These are phyloP conservation scores for Alisma plantagoaquatica DNA, from an alignment of 106 monocot genomes.

Conservation along the genomic window DNA sequence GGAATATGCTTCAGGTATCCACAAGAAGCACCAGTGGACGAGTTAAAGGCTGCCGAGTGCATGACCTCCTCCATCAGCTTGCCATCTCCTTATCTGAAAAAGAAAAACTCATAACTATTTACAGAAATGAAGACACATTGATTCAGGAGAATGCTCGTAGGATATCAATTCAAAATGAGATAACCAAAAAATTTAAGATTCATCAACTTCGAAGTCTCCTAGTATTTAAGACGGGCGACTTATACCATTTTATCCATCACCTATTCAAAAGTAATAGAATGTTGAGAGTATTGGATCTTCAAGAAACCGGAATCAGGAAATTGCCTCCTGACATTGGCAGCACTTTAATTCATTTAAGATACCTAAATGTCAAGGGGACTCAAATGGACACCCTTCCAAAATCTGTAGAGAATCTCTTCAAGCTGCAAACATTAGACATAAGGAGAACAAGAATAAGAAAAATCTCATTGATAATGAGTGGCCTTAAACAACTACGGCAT, in stretches of 20 bases:
- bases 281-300: conserved; percentile 17
- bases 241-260: neutral
- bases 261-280: neutral
- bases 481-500: conserved; percentile 11
- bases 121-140: neutral
- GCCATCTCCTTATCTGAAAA: conserved; percentile 8
- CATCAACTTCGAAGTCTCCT: neutral
- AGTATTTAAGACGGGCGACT: neutral
- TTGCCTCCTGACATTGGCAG: conserved; percentile 11
- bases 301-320: conserved; percentile 5
- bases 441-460: conserved; percentile 10
- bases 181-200: no score
- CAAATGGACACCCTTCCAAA: conserved; percentile 12
- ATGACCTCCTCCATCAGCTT: conserved; percentile 15
- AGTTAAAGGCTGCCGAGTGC: conserved; percentile 5
- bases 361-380: conserved; percentile 13
- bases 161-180: conserved; percentile 7
- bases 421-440: conserved; percentile 21
- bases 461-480: conserved; percentile 6
- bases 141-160: conserved; percentile 3
- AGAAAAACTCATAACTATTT: conserved; percentile 3
- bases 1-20: conserved; percentile 16
- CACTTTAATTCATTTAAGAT: conserved; percentile 15
- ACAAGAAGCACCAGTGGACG: neutral
- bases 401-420: conserved; percentile 11